Percentiles rank a stretch among this genome's conserved stretches.
Evolutionary conservation across 768 basidiomycete genomes (phyloP).

Genomic region (Hydnum rufescens): DNA sequence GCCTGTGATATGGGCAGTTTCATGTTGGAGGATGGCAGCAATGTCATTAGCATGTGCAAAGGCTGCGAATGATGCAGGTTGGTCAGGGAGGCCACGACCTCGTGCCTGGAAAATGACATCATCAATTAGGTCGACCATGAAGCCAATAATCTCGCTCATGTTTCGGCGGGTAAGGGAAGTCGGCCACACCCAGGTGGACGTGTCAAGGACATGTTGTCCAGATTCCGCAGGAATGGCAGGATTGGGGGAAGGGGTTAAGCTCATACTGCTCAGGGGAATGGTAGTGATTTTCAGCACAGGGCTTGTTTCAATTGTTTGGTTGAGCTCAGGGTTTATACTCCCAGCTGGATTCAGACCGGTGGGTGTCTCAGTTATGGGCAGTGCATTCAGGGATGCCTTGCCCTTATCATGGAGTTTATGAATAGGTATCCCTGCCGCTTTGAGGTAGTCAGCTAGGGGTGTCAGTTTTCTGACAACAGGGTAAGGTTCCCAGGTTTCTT

Average conservation of each 20-base stretch:
- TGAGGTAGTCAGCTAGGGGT: neutral
- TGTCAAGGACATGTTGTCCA: too few species aligned
- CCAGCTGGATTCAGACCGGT: neutral
- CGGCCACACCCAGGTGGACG: too few species aligned
- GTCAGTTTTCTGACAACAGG: neutral
- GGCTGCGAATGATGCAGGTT: too few species aligned
- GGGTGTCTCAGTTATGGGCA: neutral
- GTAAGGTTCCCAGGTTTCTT: neutral
- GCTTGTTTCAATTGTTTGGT: too few species aligned
- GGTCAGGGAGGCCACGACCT: too few species aligned
- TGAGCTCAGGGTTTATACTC: too few species aligned
- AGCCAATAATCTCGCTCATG: too few species aligned
- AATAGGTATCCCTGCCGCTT: neutral
- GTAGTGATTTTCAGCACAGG: neutral
- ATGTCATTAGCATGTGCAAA: neutral
- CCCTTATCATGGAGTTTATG: neutral
- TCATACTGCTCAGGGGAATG: neutral
- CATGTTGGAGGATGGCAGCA: neutral
- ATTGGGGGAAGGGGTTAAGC: neutral
- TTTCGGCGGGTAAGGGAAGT: too few species aligned
- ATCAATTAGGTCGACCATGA: too few species aligned
- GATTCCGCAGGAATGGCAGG: neutral
- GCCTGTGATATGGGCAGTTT: neutral
- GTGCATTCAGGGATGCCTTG: neutral
- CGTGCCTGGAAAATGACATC: too few species aligned